phyloP scores from a whole-genome alignment of 2,329 filamentous ascomycete genomes.

The Ophiostoma sp. region DNA sequence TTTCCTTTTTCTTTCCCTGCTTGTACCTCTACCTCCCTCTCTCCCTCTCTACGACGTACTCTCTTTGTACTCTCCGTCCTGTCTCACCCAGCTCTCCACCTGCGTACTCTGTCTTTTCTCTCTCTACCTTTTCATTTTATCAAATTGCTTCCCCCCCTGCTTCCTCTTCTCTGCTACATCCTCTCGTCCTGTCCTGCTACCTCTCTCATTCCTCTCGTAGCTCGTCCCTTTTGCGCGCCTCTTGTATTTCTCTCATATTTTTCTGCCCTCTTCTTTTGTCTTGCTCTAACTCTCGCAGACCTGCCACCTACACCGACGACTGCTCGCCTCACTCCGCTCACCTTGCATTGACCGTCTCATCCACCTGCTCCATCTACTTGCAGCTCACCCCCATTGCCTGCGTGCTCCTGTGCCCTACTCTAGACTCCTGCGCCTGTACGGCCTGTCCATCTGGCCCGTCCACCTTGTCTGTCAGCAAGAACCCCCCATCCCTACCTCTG shows the following conservation, averaged over 20 bases:
- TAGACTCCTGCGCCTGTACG: too few species aligned
- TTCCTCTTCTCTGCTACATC: neutral
- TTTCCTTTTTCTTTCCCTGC: neutral
- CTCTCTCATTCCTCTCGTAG: neutral
- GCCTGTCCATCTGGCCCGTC: too few species aligned
- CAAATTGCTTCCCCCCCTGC: neutral
- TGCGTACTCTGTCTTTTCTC: neutral
- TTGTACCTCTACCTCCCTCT: neutral
- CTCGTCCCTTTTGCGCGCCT: too few species aligned
- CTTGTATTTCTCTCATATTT: too few species aligned
- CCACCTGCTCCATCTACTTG: neutral
- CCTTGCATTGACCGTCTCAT: neutral
- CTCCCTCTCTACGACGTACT: too few species aligned
- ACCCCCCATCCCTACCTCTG: neutral
- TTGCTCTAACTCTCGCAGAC: too few species aligned
- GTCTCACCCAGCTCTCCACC: constrained; percentile 11
- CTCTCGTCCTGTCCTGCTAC: neutral
- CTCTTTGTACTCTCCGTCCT: neutral
- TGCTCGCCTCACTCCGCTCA: neutral
- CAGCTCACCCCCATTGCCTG: constrained; percentile 2
- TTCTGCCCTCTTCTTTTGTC: too few species aligned
- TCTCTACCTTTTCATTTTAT: neutral
- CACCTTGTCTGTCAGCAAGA: neutral
- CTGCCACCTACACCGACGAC: too few species aligned
- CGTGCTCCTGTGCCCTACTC: neutral